Conservation (phyloP, 768 basidiomycete genomes). For the Phallus indusiatus region DNA sequence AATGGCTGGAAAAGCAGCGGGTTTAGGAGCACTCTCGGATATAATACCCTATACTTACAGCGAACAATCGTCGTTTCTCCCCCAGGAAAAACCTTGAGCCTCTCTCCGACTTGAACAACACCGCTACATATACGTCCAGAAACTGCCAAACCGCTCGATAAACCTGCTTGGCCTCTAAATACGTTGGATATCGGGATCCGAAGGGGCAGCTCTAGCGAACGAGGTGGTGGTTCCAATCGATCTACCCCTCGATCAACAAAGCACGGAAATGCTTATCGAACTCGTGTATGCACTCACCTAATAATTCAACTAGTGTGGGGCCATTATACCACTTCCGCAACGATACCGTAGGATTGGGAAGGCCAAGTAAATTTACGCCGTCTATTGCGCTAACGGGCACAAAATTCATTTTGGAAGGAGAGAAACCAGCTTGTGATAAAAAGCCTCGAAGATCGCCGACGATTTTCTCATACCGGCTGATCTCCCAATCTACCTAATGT, state of each 20-base stretch:
- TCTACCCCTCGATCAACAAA: constrained; percentile 37
- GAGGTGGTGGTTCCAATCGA: constrained; percentile 65
- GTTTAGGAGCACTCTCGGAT: not conserved
- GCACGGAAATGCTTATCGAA: not conserved
- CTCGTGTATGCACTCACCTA: constrained; percentile 47
- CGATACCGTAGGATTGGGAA: constrained; percentile 33
- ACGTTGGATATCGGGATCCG: constrained; percentile 92
- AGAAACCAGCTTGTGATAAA: constrained; percentile 81
- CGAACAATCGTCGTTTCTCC: constrained; percentile 79
- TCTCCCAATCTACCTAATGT: constrained; percentile 76
- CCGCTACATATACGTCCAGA: constrained; percentile 82
- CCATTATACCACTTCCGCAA: constrained; percentile 77
- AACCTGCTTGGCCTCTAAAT: constrained; percentile 79
- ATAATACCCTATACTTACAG: constrained; percentile 29
- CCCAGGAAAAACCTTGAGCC: constrained; percentile 78
- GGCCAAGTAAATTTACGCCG: constrained; percentile 69
- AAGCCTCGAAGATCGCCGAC: constrained; percentile 65
- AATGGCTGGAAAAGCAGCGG: constrained; percentile 47
- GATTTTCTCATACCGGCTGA: constrained; percentile 80
- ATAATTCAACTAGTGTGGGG: constrained; percentile 69
- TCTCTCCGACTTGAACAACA: constrained; percentile 86
- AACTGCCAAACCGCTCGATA: constrained; percentile 55
- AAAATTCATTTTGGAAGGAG: constrained; percentile 66
- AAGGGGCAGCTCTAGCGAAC: constrained; percentile 68
- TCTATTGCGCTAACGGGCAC: constrained; percentile 86